phyloP scores from a whole-genome alignment of 2,329 filamentous ascomycete species.

The Thermothelomyces thermophilus region DNA sequence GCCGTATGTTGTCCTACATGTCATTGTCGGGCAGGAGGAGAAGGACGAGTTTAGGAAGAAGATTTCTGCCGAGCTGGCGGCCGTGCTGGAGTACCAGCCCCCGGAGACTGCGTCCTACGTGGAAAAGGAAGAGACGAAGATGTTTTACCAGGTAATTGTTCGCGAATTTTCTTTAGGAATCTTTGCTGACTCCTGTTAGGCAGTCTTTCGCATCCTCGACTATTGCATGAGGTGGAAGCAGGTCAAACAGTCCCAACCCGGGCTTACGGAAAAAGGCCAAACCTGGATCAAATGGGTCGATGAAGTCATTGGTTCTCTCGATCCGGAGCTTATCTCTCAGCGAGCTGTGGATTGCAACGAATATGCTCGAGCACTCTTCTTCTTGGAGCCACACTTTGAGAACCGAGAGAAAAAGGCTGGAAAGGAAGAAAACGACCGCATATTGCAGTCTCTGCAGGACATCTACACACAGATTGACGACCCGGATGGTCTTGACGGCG shows the following conservation, averaged over 20 bases:
- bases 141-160: constrained; percentile 71
- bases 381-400: constrained; percentile 74
- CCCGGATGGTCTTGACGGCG: constrained; percentile 90
- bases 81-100: constrained; percentile 60
- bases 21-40: constrained; percentile 63
- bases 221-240: constrained; percentile 89
- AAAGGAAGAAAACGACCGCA: constrained; percentile 50
- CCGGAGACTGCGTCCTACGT: constrained; percentile 46
- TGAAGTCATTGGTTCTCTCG: constrained; percentile 54
- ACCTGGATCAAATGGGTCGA: constrained; percentile 44
- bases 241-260: constrained; percentile 50
- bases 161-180: background rate
- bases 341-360: constrained; percentile 91
- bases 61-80: constrained; percentile 66
- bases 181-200: constrained; percentile 42
- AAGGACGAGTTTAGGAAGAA: constrained; percentile 40
- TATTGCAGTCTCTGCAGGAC: constrained; percentile 75
- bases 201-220: constrained; percentile 83
- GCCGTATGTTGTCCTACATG: constrained; percentile 78
- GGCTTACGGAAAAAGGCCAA: constrained; percentile 37
- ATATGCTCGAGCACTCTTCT: constrained; percentile 84
- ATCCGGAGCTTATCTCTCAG: constrained; percentile 66
- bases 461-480: constrained; percentile 98
- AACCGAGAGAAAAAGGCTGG: constrained; percentile 50
- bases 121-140: constrained; percentile 68